phyloP scores from a whole-genome alignment of 148 eudicot species.

The Rhododendron vialii region DNA sequence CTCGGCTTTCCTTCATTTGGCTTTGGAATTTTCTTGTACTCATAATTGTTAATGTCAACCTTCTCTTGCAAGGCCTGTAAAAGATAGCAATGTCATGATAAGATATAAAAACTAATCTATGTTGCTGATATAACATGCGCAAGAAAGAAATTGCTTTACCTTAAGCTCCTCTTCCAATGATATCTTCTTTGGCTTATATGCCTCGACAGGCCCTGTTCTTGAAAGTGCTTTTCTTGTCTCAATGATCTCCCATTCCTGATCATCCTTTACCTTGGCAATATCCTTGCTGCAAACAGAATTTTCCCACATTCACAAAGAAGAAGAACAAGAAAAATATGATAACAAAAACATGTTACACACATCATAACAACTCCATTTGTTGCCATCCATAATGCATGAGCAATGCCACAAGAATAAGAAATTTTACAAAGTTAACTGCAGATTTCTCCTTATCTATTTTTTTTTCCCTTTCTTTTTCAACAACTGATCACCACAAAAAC shows the following conservation, averaged over 20 bases:
- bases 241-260: constrained; percentile 94
- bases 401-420: background rate
- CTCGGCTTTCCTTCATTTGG: constrained; percentile 43
- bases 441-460: background rate
- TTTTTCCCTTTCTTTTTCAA: background rate
- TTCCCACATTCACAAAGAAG: background rate
- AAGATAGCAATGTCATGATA: constrained; percentile 1
- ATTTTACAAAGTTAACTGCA: background rate
- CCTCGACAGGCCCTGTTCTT: constrained; percentile 74
- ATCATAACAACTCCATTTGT: background rate
- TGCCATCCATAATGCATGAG: background rate
- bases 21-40: constrained; percentile 79
- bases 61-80: constrained; percentile 72
- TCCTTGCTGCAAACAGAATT: constrained; percentile 63
- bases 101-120: background rate
- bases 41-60: constrained; percentile 68
- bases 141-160: constrained; percentile 26
- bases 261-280: constrained; percentile 88
- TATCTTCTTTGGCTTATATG: constrained; percentile 80
- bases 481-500: background rate
- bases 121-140: background rate
- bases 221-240: constrained; percentile 85
- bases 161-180: constrained; percentile 84
- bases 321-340: background rate
- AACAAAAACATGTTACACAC: background rate